Evolutionary conservation across 1,284 basidiomycete species (phyloP), one percentile per base, ranked within the genome.

Genomic region (Farysia itapuensis): DNA sequence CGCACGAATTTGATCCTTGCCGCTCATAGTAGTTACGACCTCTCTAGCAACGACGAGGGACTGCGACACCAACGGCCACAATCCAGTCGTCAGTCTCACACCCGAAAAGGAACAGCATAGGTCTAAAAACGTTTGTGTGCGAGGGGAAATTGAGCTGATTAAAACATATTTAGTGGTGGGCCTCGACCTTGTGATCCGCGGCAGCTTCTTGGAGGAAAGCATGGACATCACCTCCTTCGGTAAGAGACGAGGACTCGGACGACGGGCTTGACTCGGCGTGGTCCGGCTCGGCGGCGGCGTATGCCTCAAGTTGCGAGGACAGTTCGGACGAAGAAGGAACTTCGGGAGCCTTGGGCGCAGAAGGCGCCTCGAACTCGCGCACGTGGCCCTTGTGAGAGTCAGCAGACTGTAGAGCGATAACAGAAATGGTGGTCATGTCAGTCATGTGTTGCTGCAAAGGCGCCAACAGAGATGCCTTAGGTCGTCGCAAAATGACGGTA

Each of bases 281-380:
- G 43, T 76, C 70, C 22, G 69, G 67, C 59, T 76, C 70, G 18
- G 50, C 40, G 32, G 61, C 47, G 33, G 78, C 73, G 74, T 77
- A 80, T 13, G 74, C 74, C 46, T 77, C 77, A 37, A 80, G 66
- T 66, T 79, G 72, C 53, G 75, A 75, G 23, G 78, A 75, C 38
- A 80, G 64, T 43, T 77, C 75, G 39, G 74, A 71, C 20, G 77
- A 72, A 39, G 76, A 73, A 16, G 76, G 77, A n/a, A 73, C 61
- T 21, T 54, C 61, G 32, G 79, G 79, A 14, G 78, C 70, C 56
- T 72, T 51, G 48, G 79, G 79, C 6, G 76, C 68, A 15, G 73
- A 25, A 18, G 79, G 78, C 31, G 77, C 66, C 54, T 74, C 70
- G 72, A 79, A 79, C 49, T 79, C 76, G 54, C 79, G 78, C 18